Evolutionary conservation across 2,329 filamentous ascomycete genomes (phyloP).

Genomic region (Paecilomyces sp.): DNA sequence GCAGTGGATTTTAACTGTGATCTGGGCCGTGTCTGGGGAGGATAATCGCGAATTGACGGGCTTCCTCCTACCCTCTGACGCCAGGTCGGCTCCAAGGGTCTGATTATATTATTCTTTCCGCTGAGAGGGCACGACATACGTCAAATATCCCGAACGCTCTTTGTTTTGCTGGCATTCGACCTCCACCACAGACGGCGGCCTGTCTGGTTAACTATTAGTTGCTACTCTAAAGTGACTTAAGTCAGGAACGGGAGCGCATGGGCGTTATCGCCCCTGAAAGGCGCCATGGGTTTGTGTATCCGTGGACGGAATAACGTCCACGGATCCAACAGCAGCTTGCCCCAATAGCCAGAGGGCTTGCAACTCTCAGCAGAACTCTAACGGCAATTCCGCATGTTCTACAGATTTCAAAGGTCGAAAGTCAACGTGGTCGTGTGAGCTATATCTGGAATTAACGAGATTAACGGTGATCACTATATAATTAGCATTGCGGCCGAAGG

Average conservation of each 20-base stretch:
- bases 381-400: background rate
- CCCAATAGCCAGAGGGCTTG: background rate
- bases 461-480: background rate
- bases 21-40: background rate
- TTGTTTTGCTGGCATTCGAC: background rate
- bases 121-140: background rate
- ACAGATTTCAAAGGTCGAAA: background rate
- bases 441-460: background rate
- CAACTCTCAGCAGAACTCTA: background rate
- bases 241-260: background rate
- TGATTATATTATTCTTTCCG: background rate
- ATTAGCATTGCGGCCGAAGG: background rate
- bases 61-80: background rate
- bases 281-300: background rate
- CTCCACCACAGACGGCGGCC: background rate
- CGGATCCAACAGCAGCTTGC: background rate
- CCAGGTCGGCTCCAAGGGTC: background rate
- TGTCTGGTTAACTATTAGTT: background rate
- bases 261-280: background rate
- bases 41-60: background rate
- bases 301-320: background rate
- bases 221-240: background rate
- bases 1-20: background rate
- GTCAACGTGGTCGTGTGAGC: background rate
- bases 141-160: background rate